Evolutionary conservation across 2,329 filamentous ascomycete species (phyloP).

Genomic region (Sporothrix mexicana): DNA sequence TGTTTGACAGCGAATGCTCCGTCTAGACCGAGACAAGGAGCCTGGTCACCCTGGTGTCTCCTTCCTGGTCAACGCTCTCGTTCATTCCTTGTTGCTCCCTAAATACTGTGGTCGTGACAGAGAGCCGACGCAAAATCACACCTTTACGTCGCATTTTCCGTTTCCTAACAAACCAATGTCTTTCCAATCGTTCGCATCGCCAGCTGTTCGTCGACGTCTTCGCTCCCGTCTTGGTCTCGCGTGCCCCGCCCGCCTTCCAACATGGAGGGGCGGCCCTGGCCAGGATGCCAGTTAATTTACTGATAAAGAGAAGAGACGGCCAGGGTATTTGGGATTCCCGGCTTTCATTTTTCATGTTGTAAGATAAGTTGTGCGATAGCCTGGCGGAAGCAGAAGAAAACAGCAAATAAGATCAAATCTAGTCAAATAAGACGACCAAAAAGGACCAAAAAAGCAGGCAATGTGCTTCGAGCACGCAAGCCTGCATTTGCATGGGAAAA

Average conservation of each 20-base stretch:
- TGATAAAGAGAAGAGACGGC: conserved; percentile 13
- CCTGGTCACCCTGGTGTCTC: background rate
- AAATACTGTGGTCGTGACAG: background rate
- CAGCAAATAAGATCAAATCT: background rate
- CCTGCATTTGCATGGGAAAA: conserved; percentile 14
- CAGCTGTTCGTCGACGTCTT: background rate
- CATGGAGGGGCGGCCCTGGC: conserved; percentile 13
- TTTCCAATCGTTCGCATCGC: conserved; percentile 1
- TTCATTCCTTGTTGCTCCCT: too few species aligned
- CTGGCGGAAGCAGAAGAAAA: background rate
- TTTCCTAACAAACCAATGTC: background rate
- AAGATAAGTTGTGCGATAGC: background rate
- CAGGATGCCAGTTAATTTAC: conserved; percentile 17
- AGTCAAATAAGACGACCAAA: background rate
- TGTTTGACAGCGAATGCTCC: background rate
- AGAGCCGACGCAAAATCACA: background rate
- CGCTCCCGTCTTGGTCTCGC: background rate
- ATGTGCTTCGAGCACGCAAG: background rate
- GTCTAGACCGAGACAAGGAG: background rate
- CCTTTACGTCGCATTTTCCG: background rate
- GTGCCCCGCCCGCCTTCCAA: background rate
- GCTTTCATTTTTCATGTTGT: background rate
- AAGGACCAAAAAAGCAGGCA: background rate
- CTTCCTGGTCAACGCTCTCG: background rate
- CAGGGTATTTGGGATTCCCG: background rate